Evolutionary conservation across 192 early-diverging fungal genomes (phyloP).

Genomic region (Paraglomus brasilianum): DNA sequence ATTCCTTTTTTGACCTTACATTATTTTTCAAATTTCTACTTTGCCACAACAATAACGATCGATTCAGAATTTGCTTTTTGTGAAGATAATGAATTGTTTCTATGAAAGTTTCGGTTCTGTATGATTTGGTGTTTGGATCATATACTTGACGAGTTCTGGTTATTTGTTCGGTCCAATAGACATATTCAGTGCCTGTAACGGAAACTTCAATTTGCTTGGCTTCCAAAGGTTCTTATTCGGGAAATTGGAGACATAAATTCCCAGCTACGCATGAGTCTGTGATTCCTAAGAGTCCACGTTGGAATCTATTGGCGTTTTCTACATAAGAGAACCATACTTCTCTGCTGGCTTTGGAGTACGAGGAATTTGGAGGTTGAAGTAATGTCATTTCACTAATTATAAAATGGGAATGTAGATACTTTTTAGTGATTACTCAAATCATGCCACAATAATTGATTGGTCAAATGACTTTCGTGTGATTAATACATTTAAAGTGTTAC

Average conservation of each 20-base stretch:
- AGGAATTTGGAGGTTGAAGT: constrained; percentile 4
- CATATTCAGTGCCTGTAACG: constrained; percentile 5
- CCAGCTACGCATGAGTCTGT: background rate
- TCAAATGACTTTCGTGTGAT: too few species aligned
- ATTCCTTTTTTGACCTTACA: too few species aligned
- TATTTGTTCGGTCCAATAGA: constrained; percentile 9
- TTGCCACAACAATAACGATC: constrained; percentile 14
- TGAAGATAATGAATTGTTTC: background rate
- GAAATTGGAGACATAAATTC: background rate
- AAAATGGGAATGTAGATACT: too few species aligned
- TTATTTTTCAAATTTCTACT: constrained; percentile 6
- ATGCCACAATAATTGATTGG: too few species aligned
- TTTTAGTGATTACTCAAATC: too few species aligned
- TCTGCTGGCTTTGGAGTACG: background rate
- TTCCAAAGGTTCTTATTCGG: background rate
- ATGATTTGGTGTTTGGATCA: background rate
- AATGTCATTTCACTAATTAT: too few species aligned
- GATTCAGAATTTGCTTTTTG: background rate
- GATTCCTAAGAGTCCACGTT: constrained; percentile 2
- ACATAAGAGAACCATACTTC: constrained; percentile 10
- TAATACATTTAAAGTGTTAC: too few species aligned
- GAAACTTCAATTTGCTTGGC: constrained; percentile 12
- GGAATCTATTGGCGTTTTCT: background rate
- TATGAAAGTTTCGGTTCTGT: background rate
- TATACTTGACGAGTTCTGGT: background rate